Evolutionary conservation across 2,329 filamentous ascomycete genomes (phyloP).

Genomic region (Septoria petroselini): DNA sequence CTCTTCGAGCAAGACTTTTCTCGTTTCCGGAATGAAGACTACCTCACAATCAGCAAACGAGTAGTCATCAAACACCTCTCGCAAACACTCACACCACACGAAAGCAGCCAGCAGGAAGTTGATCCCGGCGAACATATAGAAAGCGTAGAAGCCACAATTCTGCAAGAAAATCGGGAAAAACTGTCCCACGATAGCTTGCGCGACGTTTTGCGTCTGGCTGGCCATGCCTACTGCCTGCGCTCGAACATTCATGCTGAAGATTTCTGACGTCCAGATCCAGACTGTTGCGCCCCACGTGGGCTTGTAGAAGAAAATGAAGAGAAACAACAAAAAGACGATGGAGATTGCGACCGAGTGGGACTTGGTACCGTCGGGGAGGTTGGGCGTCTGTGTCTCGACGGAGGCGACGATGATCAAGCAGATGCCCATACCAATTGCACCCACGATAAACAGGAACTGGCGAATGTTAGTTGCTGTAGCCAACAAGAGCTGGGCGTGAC

Average conservation of each 20-base stretch:
- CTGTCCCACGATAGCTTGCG: constrained; percentile 65
- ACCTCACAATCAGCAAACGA: constrained; percentile 31
- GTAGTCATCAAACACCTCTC: constrained; percentile 35
- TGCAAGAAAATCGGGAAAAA: constrained; percentile 66
- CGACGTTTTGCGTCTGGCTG: constrained; percentile 56
- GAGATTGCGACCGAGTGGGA: constrained; percentile 59
- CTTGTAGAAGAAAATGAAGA: constrained; percentile 48
- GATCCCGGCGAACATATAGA: constrained; percentile 55
- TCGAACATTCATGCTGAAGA: constrained; percentile 70
- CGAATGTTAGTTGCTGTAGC: no score
- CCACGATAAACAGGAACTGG: constrained; percentile 62
- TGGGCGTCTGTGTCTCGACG: constrained; percentile 58
- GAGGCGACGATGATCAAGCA: constrained; percentile 67
- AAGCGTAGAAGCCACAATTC: constrained; percentile 56
- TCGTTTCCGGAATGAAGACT: constrained; percentile 43
- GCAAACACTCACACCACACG: constrained; percentile 32
- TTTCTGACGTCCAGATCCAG: constrained; percentile 68
- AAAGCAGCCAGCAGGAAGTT: constrained; percentile 43
- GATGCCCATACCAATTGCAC: constrained; percentile 64
- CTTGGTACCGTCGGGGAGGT: constrained; percentile 53
- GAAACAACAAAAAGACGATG: constrained; percentile 59
- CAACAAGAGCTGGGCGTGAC: neutral
- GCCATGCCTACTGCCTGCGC: constrained; percentile 69
- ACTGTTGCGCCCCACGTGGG: constrained; percentile 56
- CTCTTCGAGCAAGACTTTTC: constrained; percentile 52